These are phyloP conservation scores for Chlamydomonas sp. DNA, from an alignment of 139 green algal species.

Conservation along the genomic window DNA sequence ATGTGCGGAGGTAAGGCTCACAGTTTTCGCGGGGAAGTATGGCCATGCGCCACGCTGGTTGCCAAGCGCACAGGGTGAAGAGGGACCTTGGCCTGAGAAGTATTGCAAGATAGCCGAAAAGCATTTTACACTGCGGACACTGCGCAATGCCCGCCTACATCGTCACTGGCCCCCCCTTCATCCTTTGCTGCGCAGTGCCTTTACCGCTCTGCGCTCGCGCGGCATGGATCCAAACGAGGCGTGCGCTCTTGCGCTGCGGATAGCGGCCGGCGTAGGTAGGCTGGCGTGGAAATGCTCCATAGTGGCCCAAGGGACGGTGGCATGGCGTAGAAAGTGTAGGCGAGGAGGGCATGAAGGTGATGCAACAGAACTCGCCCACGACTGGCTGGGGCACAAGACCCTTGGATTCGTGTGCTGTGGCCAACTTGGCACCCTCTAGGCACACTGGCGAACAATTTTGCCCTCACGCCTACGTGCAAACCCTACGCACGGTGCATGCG, in stretches of 20 bases:
- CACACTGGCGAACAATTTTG: too few species aligned
- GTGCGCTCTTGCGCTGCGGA: conserved; percentile 60
- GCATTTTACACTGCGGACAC: neutral
- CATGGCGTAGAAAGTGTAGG: too few species aligned
- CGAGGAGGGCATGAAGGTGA: neutral
- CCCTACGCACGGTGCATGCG: too few species aligned
- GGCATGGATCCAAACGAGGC: conserved; percentile 68
- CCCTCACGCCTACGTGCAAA: too few species aligned
- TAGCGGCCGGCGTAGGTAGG: conserved; percentile 61
- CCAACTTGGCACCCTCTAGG: too few species aligned
- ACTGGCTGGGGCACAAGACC: too few species aligned
- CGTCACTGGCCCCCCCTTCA: neutral
- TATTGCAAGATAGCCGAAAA: too few species aligned
- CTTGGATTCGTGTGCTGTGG: neutral
- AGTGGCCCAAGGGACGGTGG: neutral
- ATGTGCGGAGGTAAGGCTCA: neutral
- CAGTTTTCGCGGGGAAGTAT: neutral
- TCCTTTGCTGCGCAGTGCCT: conserved; percentile 11
- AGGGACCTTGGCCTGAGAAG: too few species aligned
- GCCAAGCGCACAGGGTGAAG: too few species aligned
- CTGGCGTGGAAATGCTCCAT: neutral
- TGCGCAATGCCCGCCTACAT: neutral
- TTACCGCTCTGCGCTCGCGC: conserved; percentile 14
- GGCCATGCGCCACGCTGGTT: neutral
- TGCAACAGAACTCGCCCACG: too few species aligned